Evolutionary conservation across 768 basidiomycete species (phyloP), one percentile per base, ranked within the genome.

Genomic region (Bullera alba): DNA sequence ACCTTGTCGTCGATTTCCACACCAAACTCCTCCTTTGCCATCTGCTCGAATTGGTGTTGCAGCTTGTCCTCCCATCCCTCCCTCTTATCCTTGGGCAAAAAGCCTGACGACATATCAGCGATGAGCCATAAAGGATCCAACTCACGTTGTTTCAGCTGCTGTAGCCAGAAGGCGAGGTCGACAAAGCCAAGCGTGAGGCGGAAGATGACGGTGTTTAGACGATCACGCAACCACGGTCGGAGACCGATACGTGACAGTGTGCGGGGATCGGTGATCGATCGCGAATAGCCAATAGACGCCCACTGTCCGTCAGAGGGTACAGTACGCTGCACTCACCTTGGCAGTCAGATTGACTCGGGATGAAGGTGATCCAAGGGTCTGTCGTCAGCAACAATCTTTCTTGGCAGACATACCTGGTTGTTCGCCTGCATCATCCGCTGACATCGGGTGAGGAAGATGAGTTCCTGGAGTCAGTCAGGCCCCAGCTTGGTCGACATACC

Each of bases 301-400:
- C 65, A 70, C 64, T 65, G 50, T n/a, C 23, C 30, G 21, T 17
- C 7, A 48, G 35, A 17, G 41, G 34, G 26, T 28, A 12, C 28
- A 30, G 2, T n/a, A n/a, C 17, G 25, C 6, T 39, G 48, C 19
- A 87, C 90, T 80, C 82, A 87, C 69, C 67, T 79, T 80, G 0
- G 86, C 89, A 0, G 85, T 87, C 47, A 92, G 85, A 70, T 88
- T 90, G 74, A 95, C 83, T 17, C 89, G 81, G 65, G 92, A 91
- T 0, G 89, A 85, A 0, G 89, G 89, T 2, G 86, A 86, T 14
- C 86, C 85, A 30, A 92, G 80, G 2, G 79, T 75, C n/a, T n/a
- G n/a, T n/a, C n/a, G n/a, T n/a, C n/a, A n/a, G n/a, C n/a, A n/a
- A n/a, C n/a, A n/a, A n/a, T n/a, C n/a, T n/a, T n/a, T n/a, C n/a